Base-by-base conservation (phyloP, 116 monocot genomes). In the Zostera marina region DNA sequence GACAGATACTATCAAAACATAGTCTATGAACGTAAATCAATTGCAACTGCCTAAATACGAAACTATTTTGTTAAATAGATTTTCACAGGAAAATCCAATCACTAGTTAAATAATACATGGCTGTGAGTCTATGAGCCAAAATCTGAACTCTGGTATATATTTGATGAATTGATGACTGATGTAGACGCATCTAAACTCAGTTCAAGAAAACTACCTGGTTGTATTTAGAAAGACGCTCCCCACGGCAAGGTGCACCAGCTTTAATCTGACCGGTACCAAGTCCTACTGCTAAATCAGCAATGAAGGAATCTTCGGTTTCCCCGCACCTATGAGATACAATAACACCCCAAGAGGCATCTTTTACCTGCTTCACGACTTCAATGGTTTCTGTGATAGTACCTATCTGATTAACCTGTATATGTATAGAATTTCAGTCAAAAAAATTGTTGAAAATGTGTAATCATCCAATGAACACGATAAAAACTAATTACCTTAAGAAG, bases 371-470 rank as follows among this genome's bases (percentile, higher is more conserved):
- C 47, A 83, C 86, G 41, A 83, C 75, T 79, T 98, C 98, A 68
- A 90, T 90, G 53, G 80, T 90, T 63, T 98, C 98, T 58, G 90
- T 90, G 44, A 98, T 48, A 7, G 98, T 98, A 56, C 90, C 90
- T 52, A 98, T 73, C 54, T 98, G 98, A 86, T 83, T 84, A 25
- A 84, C 61, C 93, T 93, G 76, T 11, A 85, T n/a, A 24, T 10
- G 13, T 17, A 15, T 1, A 41, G 54, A 46, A 24, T 7, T 45
- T 25, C 16, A 22, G 43, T 53, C 25, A 23, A 47, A 11, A 26
- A 47, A 7, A 5, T 20, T 39, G 17, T 41, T 54, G 7, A 11
- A 14, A 49, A 49, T 7, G 32, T 32, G 44, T 47, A 47, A 47
- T 16, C 47, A 47, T 47, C 15, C 16, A 47, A 47, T 47, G 47